Conservation (phyloP, 2,329 filamentous ascomycete species). For the Cytospora mali region DNA sequence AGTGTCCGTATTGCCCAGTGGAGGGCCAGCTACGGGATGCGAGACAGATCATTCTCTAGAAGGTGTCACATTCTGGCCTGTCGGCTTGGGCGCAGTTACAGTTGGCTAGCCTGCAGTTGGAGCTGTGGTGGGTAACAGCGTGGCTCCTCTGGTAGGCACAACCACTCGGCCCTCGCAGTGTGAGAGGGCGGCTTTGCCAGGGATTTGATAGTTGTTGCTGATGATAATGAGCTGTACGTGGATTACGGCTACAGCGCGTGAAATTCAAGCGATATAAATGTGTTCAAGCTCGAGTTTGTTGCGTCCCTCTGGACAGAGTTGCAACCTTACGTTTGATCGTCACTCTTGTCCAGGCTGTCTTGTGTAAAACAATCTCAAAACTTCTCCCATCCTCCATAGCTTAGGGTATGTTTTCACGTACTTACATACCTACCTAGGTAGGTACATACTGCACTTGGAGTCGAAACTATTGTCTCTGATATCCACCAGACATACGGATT, state of each 20-base stretch:
- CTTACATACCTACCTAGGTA: too few relatives aligned
- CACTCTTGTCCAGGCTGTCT: not conserved
- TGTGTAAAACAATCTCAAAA: too few relatives aligned
- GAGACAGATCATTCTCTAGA: constrained; percentile 67
- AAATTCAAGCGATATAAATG: not conserved
- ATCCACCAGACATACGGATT: too few relatives aligned
- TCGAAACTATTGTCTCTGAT: too few relatives aligned
- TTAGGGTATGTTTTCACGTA: too few relatives aligned
- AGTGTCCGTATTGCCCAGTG: constrained; percentile 92
- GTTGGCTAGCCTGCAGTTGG: too few relatives aligned
- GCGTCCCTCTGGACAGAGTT: not conserved
- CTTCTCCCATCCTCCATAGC: too few relatives aligned
- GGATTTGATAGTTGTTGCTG: not conserved
- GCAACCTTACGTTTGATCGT: too few relatives aligned
- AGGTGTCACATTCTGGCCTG: not conserved
- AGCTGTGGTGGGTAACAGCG: too few relatives aligned
- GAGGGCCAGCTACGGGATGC: constrained; percentile 81
- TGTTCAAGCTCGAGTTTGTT: not conserved
- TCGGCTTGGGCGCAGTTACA: not conserved
- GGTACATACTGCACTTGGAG: too few relatives aligned
- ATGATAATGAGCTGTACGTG: not conserved
- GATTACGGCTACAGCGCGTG: not conserved
- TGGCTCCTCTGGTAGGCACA: not conserved
- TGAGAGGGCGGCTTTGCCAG: not conserved
- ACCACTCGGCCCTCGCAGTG: not conserved